Evolutionary conservation across 257 asterid genomes (phyloP).

Genomic region (Echium plantagineum): DNA sequence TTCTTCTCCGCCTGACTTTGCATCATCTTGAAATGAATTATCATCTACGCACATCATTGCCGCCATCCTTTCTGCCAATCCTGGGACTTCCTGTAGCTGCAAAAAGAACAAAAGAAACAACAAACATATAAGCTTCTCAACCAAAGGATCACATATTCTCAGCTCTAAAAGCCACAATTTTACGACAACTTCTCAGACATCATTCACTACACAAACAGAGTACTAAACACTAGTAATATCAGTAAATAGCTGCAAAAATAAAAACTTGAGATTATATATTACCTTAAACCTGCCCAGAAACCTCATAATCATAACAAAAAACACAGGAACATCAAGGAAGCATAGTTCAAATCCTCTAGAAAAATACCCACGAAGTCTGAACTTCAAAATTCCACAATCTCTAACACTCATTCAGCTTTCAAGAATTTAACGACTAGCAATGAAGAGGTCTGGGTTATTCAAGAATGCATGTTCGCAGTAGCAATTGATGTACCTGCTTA

Average conservation of each 20-base stretch:
- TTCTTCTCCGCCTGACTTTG: constrained; percentile 20
- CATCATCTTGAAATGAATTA: constrained; percentile 42
- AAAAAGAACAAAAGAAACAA: constrained; percentile 8
- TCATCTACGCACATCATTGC: constrained; percentile 79
- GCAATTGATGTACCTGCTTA: constrained; percentile 44
- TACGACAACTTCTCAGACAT: background rate
- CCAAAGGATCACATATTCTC: background rate
- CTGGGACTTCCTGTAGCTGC: constrained; percentile 83
- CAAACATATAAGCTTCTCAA: constrained; percentile 1
- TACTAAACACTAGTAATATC: too few relatives aligned
- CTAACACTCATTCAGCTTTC: background rate
- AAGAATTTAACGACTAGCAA: too few relatives aligned
- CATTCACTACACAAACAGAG: background rate
- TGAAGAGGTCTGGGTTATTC: background rate
- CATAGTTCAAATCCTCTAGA: too few relatives aligned
- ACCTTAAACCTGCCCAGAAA: background rate
- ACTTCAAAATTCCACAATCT: background rate
- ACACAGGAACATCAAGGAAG: too few relatives aligned
- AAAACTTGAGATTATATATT: too few relatives aligned
- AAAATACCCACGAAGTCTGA: too few relatives aligned
- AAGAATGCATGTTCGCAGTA: too few relatives aligned
- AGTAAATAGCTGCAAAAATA: too few relatives aligned
- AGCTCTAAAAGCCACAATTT: background rate
- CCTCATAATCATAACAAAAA: background rate
- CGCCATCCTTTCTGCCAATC: constrained; percentile 91